phyloP scores from a whole-genome alignment of 2,329 filamentous ascomycete species.

The Exophiala sp. region DNA sequence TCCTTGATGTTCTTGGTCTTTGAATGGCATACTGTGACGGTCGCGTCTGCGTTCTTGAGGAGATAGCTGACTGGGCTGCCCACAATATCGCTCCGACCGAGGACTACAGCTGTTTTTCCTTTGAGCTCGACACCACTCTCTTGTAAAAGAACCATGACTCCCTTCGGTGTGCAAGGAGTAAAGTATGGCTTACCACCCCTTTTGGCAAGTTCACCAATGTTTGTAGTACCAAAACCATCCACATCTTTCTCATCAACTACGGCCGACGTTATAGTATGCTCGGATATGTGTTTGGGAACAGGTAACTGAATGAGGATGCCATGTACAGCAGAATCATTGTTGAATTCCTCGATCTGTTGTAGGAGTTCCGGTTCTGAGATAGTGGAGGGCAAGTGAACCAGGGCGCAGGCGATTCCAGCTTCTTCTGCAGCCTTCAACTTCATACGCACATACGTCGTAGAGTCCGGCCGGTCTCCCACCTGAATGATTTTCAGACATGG shows the following conservation, averaged over 20 bases:
- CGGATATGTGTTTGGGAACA: conserved; percentile 81
- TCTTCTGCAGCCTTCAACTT: conserved; percentile 96
- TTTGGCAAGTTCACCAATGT: conserved; percentile 97
- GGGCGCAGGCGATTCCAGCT: conserved; percentile 85
- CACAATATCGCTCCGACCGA: conserved; percentile 95
- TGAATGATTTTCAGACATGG: conserved; percentile 93
- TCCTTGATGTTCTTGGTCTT: conserved; percentile 71
- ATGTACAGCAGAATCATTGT: conserved; percentile 81
- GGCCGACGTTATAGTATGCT: conserved; percentile 84
- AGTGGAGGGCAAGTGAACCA: conserved; percentile 77
- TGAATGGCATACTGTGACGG: conserved; percentile 94
- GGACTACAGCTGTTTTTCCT: conserved; percentile 90
- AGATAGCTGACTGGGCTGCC: conserved; percentile 95
- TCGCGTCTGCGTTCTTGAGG: conserved; percentile 91
- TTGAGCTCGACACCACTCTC: conserved; percentile 77
- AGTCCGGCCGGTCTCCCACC: conserved; percentile 91
- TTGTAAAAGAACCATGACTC: conserved; percentile 87
- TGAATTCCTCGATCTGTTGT: conserved; percentile 73
- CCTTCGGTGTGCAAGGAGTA: conserved; percentile 92
- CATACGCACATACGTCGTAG: conserved; percentile 98
- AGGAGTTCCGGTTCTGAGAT: conserved; percentile 83
- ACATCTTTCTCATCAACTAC: conserved; percentile 95
- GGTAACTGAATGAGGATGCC: conserved; percentile 94
- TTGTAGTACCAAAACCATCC: conserved; percentile 88
- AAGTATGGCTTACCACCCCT: conserved; percentile 86